Percentiles rank a stretch among this genome's conserved stretches.
Conservation (phyloP, 2,329 filamentous ascomycete species). For the Talaromyces sp. region DNA sequence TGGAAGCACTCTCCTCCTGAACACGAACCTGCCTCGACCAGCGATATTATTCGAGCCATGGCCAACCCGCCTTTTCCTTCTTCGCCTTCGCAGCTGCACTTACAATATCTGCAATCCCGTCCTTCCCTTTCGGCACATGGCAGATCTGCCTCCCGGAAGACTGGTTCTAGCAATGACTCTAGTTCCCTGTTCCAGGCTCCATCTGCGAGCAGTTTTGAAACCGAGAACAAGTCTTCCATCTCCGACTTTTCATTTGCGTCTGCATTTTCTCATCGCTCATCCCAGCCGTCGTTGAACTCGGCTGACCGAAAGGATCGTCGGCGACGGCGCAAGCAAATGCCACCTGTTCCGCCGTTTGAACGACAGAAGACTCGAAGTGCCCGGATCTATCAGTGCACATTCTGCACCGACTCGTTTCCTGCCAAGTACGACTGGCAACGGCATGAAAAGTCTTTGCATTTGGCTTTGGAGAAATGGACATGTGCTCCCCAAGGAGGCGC, state of each 20-base stretch:
- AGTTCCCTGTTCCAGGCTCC: constrained; percentile 48
- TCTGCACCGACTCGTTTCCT: constrained; percentile 53
- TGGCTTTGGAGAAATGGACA: constrained; percentile 55
- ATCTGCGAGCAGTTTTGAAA: constrained; percentile 52
- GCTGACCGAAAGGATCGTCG: constrained; percentile 56
- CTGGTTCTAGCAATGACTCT: constrained; percentile 48
- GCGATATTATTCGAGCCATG: constrained; percentile 60
- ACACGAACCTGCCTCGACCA: constrained; percentile 61
- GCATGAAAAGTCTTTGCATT: constrained; percentile 54
- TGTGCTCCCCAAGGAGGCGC: constrained; percentile 56
- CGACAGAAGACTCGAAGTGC: constrained; percentile 36
- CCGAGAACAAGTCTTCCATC: constrained; percentile 46
- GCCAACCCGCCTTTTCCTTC: constrained; percentile 32
- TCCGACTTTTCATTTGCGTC: constrained; percentile 53
- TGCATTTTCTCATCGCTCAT: constrained; percentile 52
- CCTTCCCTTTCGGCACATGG: constrained; percentile 26
- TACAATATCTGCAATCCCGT: constrained; percentile 14
- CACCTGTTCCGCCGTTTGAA: constrained; percentile 36
- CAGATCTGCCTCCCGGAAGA: constrained; percentile 32
- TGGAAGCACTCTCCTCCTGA: constrained; percentile 66
- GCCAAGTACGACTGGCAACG: constrained; percentile 57
- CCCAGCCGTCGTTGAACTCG: constrained; percentile 53
- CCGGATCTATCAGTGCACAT: constrained; percentile 55
- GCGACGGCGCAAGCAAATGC: constrained; percentile 46
- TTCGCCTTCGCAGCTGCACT: constrained; percentile 17